Conservation (phyloP, 2,329 filamentous ascomycete species). For the Fusarium citri region DNA sequence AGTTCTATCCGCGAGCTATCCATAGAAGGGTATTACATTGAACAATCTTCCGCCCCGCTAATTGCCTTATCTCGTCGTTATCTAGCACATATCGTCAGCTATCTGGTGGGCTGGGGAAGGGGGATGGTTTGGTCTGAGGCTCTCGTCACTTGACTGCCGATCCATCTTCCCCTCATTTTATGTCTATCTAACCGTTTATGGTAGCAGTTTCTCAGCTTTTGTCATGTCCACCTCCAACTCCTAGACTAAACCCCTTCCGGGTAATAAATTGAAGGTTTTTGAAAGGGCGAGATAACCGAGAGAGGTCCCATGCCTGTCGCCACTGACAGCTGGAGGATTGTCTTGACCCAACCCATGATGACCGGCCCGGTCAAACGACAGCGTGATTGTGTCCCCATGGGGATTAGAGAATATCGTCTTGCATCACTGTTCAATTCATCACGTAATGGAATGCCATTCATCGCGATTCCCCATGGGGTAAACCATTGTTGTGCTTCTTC, state of each 20-base stretch:
- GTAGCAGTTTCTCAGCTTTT: slow-evolving; percentile 41
- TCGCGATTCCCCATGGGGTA: slow-evolving; percentile 37
- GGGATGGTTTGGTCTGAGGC: background rate
- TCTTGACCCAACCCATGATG: background rate
- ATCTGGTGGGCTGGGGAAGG: background rate
- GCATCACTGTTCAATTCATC: slow-evolving; percentile 13
- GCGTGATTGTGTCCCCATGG: slow-evolving; percentile 25
- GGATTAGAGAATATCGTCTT: background rate
- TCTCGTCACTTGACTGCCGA: slow-evolving; percentile 20
- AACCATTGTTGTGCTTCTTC: slow-evolving; percentile 1
- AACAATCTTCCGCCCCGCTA: slow-evolving; percentile 17
- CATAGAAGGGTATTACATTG: slow-evolving; percentile 31
- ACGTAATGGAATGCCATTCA: slow-evolving; percentile 39
- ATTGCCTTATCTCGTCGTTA: slow-evolving; percentile 17
- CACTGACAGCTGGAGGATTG: background rate
- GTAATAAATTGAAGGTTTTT: slow-evolving; percentile 40
- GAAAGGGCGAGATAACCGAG: slow-evolving; percentile 36
- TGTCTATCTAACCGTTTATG: slow-evolving; percentile 11
- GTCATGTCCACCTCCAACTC: too few relatives aligned
- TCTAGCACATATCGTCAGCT: background rate
- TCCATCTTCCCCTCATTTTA: background rate
- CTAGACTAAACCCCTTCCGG: slow-evolving; percentile 29
- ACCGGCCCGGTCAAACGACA: slow-evolving; percentile 27
- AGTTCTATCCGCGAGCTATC: slow-evolving; percentile 24
- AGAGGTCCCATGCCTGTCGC: slow-evolving; percentile 10